Evolutionary conservation across 2,329 filamentous ascomycete genomes (phyloP).

Genomic region (Myriosclerotinia curreyana): DNA sequence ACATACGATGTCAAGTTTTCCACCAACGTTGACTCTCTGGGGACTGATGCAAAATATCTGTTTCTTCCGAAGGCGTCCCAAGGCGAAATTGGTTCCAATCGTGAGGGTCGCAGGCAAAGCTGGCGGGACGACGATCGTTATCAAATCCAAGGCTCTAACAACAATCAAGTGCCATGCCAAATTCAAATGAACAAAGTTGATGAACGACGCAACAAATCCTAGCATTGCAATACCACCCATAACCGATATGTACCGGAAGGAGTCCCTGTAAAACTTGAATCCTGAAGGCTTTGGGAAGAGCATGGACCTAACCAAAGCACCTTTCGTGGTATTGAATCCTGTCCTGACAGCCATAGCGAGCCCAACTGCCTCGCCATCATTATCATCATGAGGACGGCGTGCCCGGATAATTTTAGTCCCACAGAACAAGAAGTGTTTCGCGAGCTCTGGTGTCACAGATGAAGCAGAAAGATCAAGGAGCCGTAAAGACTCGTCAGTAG

Average conservation of each 20-base stretch:
- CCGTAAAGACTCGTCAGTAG: constrained; percentile 74
- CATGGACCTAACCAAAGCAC: constrained; percentile 93
- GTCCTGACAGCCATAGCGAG: constrained; percentile 90
- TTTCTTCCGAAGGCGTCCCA: constrained; percentile 80
- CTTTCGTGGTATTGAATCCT: constrained; percentile 97
- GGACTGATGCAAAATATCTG: constrained; percentile 98
- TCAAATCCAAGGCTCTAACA: constrained; percentile 86
- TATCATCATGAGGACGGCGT: constrained; percentile 79
- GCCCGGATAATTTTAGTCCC: constrained; percentile 95
- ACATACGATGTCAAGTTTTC: constrained; percentile 92
- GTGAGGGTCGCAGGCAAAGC: constrained; percentile 91
- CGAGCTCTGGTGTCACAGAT: constrained; percentile 77
- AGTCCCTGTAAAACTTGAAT: constrained; percentile 98
- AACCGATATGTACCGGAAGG: constrained; percentile 95
- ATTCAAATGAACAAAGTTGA: constrained; percentile 86
- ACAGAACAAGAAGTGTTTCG: constrained; percentile 87
- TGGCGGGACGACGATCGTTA: constrained; percentile 96
- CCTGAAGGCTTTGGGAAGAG: constrained; percentile 96
- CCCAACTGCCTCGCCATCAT: constrained; percentile 83
- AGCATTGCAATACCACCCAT: constrained; percentile 85
- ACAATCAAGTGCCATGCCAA: constrained; percentile 89
- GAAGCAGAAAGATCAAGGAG: constrained; percentile 75
- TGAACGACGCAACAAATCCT: constrained; percentile 84
- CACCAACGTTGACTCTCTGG: constrained; percentile 92
- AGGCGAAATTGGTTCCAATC: constrained; percentile 93